A percentile compares a stretch with the other conserved stretches of the same genome.
These are phyloP conservation scores for Penicillium hesseltinei DNA, from an alignment of 2,329 filamentous ascomycete genomes.

Conservation along the genomic window DNA sequence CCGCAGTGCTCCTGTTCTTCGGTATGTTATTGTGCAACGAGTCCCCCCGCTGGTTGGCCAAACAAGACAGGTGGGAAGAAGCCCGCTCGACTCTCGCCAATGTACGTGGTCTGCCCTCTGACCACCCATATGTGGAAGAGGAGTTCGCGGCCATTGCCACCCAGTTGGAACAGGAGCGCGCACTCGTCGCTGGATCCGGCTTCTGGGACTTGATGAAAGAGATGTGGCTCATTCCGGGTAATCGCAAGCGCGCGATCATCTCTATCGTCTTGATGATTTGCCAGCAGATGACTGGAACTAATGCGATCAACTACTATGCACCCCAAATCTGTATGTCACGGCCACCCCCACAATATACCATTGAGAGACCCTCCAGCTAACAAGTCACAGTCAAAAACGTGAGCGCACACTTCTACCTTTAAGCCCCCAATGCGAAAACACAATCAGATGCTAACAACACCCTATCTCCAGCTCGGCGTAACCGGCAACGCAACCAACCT, in stretches of 20 bases:
- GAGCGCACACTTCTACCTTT: not conserved
- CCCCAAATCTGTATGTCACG: slow-evolving; percentile 62
- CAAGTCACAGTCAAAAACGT: slow-evolving; percentile 19
- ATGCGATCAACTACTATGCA: slow-evolving; percentile 66
- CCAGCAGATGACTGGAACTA: slow-evolving; percentile 55
- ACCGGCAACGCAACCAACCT: slow-evolving; percentile 57
- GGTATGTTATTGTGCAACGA: slow-evolving; percentile 65
- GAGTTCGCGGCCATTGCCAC: slow-evolving; percentile 62
- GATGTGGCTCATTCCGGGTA: slow-evolving; percentile 60
- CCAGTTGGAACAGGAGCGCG: slow-evolving; percentile 62
- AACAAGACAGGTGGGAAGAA: slow-evolving; percentile 66
- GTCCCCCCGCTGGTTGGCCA: slow-evolving; percentile 66
- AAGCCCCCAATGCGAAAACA: not conserved
- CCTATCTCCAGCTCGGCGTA: slow-evolving; percentile 56
- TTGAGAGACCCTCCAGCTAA: slow-evolving; percentile 5
- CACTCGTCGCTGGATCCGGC: slow-evolving; percentile 52
- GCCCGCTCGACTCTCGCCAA: slow-evolving; percentile 56
- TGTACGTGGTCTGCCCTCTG: slow-evolving; percentile 55
- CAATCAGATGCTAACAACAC: not conserved
- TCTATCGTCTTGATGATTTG: slow-evolving; percentile 55
- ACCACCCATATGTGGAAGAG: slow-evolving; percentile 56
- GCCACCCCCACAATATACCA: too few relatives aligned
- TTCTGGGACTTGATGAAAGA: slow-evolving; percentile 62
- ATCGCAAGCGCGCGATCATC: slow-evolving; percentile 53
- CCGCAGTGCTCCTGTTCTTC: slow-evolving; percentile 58